Percentiles rank a stretch among this genome's conserved stretches.
Conservation (phyloP, 2,329 filamentous ascomycete genomes). For the Venturia effusa region DNA sequence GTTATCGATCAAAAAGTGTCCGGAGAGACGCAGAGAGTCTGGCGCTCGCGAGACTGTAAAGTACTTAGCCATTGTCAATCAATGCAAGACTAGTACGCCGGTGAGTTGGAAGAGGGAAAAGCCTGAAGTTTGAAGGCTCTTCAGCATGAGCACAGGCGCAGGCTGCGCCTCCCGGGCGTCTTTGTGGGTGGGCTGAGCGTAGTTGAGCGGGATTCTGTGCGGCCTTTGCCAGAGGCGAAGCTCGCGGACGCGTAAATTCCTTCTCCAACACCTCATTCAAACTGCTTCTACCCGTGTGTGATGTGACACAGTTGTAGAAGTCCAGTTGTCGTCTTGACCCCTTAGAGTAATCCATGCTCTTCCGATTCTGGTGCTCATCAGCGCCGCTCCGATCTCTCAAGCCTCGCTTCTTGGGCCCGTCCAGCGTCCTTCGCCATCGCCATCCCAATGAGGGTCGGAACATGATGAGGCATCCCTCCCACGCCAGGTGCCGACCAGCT, state of each 20-base stretch:
- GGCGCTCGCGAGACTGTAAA: neutral
- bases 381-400: neutral
- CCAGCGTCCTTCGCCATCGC: no score
- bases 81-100: neutral
- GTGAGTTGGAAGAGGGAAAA: neutral
- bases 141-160: neutral
- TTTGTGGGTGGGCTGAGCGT: neutral
- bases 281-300: neutral
- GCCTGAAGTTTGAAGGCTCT: neutral
- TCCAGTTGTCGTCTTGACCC: neutral
- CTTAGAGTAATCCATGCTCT: slow-evolving; percentile 1
- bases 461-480: neutral
- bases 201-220: neutral
- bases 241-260: neutral
- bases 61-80: neutral
- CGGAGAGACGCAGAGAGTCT: neutral
- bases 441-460: no score
- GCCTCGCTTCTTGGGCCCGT: no score
- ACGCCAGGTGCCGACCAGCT: neutral
- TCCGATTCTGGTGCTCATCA: neutral
- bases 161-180: neutral
- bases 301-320: neutral
- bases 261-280: neutral
- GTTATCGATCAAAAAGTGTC: neutral
- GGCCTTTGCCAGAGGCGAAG: neutral